Evolutionary conservation across 2,329 filamentous ascomycete species (phyloP), one percentile per base, ranked within the genome.

Genomic region (Huntiella omanensis): DNA sequence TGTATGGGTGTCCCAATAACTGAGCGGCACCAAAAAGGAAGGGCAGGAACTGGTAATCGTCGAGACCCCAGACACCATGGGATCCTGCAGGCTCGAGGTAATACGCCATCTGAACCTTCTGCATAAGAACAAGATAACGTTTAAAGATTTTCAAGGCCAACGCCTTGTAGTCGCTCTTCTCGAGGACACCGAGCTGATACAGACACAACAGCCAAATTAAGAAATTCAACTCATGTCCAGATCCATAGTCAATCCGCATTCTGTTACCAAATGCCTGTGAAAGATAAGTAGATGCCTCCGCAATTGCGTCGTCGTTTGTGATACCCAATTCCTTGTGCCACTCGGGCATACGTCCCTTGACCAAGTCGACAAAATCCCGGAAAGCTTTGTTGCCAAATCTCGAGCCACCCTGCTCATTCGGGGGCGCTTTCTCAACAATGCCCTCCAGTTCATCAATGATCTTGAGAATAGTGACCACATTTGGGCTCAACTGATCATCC

Each of bases 71-170:
- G 17, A 98, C 91, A 36, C 91, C 91, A 59, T 98, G 91, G 1
- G 88, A 95, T 11, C 91, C 91, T 0, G 91, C 91, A 2, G 91
- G 91, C 57, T 98, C 91, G 43, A 98, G 77, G 57, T 98, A 98
- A 64, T 98, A 98, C 3, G 85, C 84, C 52, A 77, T 78, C 61
- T 98, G 91, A 12, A 96, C 72, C 17, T 73, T 69, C 46, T 87
- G 84, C 86, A 96, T 94, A 47, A 96, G 69, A 43, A 67, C 64
- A 40, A 98, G 74, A 59, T 98, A 98, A 45, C 77, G 75, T 32
- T 75, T 69, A 59, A 96, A 94, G 47, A 95, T 75, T 48, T 73
- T 67, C 40, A 96, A 73, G 1, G 85, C 76, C 17, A 96, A 60
- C 3, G 78, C 64, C 32, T 74, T 73, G 61, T 94, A 92, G 54